Base-by-base conservation (phyloP, 2,329 filamentous ascomycete species). In the Beauveria caledonica region DNA sequence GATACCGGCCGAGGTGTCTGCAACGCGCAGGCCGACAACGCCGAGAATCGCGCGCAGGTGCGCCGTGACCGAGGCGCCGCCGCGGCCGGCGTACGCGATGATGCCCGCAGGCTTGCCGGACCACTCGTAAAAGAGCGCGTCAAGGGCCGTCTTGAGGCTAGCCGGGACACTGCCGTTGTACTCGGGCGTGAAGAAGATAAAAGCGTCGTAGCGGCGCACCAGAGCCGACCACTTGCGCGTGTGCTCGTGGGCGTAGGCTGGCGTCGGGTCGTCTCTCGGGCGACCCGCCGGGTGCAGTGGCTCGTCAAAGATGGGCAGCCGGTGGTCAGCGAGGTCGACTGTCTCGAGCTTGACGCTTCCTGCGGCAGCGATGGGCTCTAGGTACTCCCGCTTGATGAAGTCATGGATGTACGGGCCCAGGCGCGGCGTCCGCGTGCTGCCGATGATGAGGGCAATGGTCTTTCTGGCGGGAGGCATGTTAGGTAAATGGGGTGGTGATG, bases 111-210 rank as follows among this genome's bases (percentile, higher is more conserved):
- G 78, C 67, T 84, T 84, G 13, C 77, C 79, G 40, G 70, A 75
- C 79, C 80, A 83, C 66, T 83, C 81, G 66, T 83, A 69, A 63
- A 74, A 76, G 8, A 86, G 74, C 67, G 81, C 84, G 67, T 85
- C 82, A 61, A 86, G 76, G 21, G 81, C 81, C 67, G 83, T 85
- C 73, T 85, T 85, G 57, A 80, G 68, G 19, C 72, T 75, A 0
- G 77, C 81, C 0, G 81, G 72, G 19, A 81, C 70, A 21, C 78
- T 76, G 68, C 72, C 79, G 71, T 84, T 84, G 68, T 84, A 84
- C 70, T 79, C 74, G 5, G 76, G 73, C 19, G 74, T 71, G 50
- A 80, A 73, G 55, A 79, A 67, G 40, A 80, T 68, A 67, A 77
- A 79, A 33, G 65, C 77, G 62, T 75, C 73, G 69, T 76, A 72